Percentiles rank a stretch among this genome's conserved stretches.
Evolutionary conservation across 192 early-diverging fungal genomes (phyloP).

Genomic region (Hyaloraphidium curvatum): DNA sequence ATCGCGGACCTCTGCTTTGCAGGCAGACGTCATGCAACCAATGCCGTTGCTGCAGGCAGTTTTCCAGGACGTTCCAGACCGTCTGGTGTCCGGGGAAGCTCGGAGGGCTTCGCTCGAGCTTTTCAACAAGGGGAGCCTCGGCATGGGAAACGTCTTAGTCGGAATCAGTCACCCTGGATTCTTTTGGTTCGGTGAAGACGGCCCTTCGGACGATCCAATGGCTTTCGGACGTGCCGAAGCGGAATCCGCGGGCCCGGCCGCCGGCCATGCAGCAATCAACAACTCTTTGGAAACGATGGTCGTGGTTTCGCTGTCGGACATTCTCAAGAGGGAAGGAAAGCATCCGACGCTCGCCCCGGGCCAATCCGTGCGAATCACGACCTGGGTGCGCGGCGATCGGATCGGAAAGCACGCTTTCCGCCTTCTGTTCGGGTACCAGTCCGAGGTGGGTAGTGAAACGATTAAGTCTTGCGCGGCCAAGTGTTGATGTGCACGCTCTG

Average conservation of each 20-base stretch:
- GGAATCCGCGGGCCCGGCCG: constrained; percentile 35
- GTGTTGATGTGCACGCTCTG: constrained; percentile 10
- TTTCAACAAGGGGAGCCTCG: constrained; percentile 2
- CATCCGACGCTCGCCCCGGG: constrained; percentile 5
- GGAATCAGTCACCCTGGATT: too few species aligned
- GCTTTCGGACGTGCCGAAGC: constrained; percentile 11
- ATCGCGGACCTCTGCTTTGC: constrained; percentile 34
- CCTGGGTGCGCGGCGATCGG: constrained; percentile 81
- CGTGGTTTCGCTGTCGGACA: background rate
- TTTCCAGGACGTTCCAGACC: constrained; percentile 56
- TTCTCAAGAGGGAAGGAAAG: too few species aligned
- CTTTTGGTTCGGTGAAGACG: constrained; percentile 23
- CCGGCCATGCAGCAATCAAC: background rate
- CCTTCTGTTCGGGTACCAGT: constrained; percentile 67
- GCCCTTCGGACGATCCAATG: constrained; percentile 13
- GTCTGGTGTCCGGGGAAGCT: constrained; percentile 68
- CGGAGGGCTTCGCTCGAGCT: constrained; percentile 14
- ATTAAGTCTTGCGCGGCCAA: constrained; percentile 5
- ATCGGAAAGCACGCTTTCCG: constrained; percentile 66
- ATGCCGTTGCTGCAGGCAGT: constrained; percentile 69
- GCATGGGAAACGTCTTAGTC: too few species aligned
- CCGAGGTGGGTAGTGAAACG: constrained; percentile 25
- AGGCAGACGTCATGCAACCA: constrained; percentile 46
- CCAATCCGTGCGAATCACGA: constrained; percentile 38
- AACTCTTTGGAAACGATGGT: background rate